Evolutionary conservation across 805 yeast genomes (phyloP).

Genomic region (Metschnikowia gelsemii): DNA sequence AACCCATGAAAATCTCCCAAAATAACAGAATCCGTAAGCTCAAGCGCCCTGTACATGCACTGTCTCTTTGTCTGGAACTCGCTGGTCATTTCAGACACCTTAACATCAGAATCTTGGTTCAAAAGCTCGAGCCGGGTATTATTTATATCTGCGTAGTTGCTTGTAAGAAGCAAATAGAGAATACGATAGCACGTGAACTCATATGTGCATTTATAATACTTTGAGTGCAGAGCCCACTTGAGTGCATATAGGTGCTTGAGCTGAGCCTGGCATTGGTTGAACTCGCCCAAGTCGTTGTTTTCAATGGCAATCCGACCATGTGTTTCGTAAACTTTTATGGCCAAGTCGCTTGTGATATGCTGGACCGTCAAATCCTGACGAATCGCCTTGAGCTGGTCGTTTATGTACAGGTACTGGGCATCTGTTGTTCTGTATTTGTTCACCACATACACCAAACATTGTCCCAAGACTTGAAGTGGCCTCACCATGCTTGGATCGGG

Average conservation of each 20-base stretch:
- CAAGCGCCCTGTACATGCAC: conserved; percentile 16
- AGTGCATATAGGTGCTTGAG: conserved; percentile 59
- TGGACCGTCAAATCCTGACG: conserved; percentile 94
- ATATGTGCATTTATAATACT: conserved; percentile 12
- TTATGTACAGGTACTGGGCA: conserved; percentile 70
- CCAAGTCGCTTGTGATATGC: conserved; percentile 72
- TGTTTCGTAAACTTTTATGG: conserved; percentile 76
- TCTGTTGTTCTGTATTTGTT: conserved; percentile 46
- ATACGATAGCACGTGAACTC: conserved; percentile 76
- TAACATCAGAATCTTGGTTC: conserved; percentile 6
- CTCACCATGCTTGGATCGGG: conserved; percentile 85
- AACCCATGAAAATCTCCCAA: conserved; percentile 33
- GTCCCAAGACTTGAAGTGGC: conserved; percentile 61
- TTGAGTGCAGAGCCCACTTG: conserved; percentile 25
- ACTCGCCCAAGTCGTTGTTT: conserved; percentile 85
- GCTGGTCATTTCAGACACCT: background rate
- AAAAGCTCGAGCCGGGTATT: conserved; percentile 29
- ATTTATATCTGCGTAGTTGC: conserved; percentile 56
- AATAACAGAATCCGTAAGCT: conserved; percentile 9
- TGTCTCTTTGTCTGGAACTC: conserved; percentile 4
- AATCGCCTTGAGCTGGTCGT: conserved; percentile 88
- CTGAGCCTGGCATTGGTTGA: conserved; percentile 91
- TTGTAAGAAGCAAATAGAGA: conserved; percentile 72
- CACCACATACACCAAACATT: conserved; percentile 55
- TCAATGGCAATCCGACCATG: conserved; percentile 87